Evolutionary conservation across 164 flowering plant species (phyloP).

Genomic region (Aristolochia fimbriata): DNA sequence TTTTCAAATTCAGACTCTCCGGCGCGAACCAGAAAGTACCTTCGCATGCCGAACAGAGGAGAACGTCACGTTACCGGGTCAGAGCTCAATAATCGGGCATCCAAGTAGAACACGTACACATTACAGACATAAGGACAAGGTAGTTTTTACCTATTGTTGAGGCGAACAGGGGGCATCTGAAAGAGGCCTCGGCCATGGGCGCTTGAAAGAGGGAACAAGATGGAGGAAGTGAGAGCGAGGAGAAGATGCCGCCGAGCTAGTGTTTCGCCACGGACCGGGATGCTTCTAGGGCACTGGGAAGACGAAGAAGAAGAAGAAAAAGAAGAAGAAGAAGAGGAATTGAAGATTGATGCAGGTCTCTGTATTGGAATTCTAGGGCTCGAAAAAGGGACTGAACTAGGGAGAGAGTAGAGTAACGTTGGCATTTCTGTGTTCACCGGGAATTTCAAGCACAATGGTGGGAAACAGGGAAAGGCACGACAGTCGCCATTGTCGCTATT

Average conservation of each 20-base stretch:
- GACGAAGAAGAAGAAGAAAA: background rate
- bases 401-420: background rate
- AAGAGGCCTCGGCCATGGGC: conserved; percentile 78
- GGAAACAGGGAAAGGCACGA: too few relatives aligned
- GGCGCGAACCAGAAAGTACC: conserved; percentile 85
- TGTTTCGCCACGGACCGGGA: conserved; percentile 8
- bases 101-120: too few relatives aligned
- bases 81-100: background rate
- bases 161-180: conserved; percentile 87
- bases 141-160: conserved; percentile 51
- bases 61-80: background rate
- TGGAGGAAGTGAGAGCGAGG: conserved; percentile 24
- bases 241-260: conserved; percentile 45
- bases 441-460: too few relatives aligned
- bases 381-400: too few relatives aligned
- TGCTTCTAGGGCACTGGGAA: conserved; percentile 6
- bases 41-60: conserved; percentile 6
- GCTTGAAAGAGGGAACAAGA: conserved; percentile 1
- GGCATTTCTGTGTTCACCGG: background rate
- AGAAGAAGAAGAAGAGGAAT: background rate
- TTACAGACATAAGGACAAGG: background rate
- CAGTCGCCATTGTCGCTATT: too few relatives aligned
- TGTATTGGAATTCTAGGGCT: background rate
- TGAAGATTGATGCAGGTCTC: background rate
- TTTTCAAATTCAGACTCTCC: conserved; percentile 90